Evolutionary conservation across 306 rosid species (phyloP).

Genomic region (Vicia villosa): DNA sequence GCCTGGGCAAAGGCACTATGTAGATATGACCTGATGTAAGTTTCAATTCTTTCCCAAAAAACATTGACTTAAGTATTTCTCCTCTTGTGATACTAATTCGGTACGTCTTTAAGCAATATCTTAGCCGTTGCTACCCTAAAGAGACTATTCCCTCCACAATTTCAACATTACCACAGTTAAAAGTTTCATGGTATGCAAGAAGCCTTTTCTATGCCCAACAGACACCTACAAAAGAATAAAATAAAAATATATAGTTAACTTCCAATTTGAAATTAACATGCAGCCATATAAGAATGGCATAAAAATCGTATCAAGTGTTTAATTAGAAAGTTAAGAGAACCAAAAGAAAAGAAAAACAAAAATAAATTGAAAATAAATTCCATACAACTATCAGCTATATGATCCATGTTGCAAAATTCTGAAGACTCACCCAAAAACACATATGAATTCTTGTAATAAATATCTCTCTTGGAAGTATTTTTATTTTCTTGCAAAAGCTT

Average conservation of each 20-base stretch:
- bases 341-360: constrained; percentile 11
- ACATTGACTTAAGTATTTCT: too few species aligned
- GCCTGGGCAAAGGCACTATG: too few species aligned
- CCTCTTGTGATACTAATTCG: too few species aligned
- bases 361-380: not conserved
- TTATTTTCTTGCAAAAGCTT: constrained; percentile 76
- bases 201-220: constrained; percentile 41
- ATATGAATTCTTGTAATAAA: constrained; percentile 85
- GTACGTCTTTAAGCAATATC: too few species aligned
- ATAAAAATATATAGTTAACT: constrained; percentile 9
- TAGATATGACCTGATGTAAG: too few species aligned
- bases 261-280: constrained; percentile 19
- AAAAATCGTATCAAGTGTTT: not conserved
- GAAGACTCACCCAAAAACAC: constrained; percentile 62
- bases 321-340: constrained; percentile 17
- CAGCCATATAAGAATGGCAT: constrained; percentile 14
- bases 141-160: too few species aligned
- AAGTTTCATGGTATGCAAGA: too few species aligned
- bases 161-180: too few species aligned
- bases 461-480: constrained; percentile 89
- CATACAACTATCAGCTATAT: not conserved
- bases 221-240: constrained; percentile 70
- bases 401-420: not conserved
- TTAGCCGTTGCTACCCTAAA: too few species aligned
- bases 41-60: too few species aligned